These are phyloP conservation scores for Dipteronia sinensis DNA, from an alignment of 345 rosid species.

Conservation along the genomic window DNA sequence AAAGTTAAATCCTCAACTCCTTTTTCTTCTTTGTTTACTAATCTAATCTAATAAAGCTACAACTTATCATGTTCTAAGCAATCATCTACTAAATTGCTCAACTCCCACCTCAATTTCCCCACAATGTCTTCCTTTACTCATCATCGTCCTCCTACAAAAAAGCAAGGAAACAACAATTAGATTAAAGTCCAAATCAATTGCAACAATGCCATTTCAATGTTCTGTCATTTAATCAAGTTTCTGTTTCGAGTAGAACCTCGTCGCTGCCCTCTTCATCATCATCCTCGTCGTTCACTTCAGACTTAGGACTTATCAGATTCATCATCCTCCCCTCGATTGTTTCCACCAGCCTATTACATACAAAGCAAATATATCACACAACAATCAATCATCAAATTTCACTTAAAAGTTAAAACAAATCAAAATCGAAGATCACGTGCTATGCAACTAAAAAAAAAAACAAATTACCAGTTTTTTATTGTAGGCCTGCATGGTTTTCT, in stretches of 20 bases:
- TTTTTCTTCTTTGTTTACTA: constrained; percentile 17
- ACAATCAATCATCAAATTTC: background rate
- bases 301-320: constrained; percentile 86
- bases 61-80: constrained; percentile 22
- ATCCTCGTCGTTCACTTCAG: constrained; percentile 69
- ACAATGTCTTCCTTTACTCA: constrained; percentile 25
- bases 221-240: background rate
- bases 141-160: constrained; percentile 67
- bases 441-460: background rate
- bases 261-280: constrained; percentile 54
- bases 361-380: background rate
- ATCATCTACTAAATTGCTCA: constrained; percentile 20
- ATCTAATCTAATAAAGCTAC: constrained; percentile 20
- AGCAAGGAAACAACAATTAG: background rate
- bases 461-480: constrained; percentile 56
- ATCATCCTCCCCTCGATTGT: constrained; percentile 50
- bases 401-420: background rate
- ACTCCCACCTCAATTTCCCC: constrained; percentile 18
- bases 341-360: constrained; percentile 49
- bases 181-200: background rate
- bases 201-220: background rate
- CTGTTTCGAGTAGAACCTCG: constrained; percentile 42
- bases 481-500: constrained; percentile 60
- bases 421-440: background rate
- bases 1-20: constrained; percentile 14